phyloP scores from a whole-genome alignment of 371 early-diverging fungal species.

The Mortierella sp. region DNA sequence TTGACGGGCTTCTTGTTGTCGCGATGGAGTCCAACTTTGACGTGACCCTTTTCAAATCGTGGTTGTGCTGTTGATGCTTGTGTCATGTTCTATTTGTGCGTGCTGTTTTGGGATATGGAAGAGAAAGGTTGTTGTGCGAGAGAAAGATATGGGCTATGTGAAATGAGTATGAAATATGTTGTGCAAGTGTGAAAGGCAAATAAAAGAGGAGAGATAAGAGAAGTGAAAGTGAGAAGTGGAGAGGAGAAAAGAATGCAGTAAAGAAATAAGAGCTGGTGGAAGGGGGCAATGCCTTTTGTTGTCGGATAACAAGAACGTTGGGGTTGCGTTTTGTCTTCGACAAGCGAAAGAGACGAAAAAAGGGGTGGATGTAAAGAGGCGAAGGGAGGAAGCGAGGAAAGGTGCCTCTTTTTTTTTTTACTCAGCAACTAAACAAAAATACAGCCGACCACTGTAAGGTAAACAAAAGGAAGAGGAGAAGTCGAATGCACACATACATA shows the following conservation, averaged over 20 bases:
- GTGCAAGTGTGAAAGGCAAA: background rate
- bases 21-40: constrained; percentile 32
- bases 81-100: constrained; percentile 12
- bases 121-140: background rate
- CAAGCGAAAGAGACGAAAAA: background rate
- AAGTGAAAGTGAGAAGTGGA: background rate
- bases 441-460: background rate
- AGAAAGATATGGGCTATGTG: background rate
- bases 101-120: background rate
- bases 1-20: constrained; percentile 37
- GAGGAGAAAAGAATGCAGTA: background rate
- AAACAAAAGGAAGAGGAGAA: background rate
- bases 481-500: background rate
- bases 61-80: background rate
- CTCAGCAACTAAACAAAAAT: background rate
- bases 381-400: background rate
- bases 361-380: constrained; percentile 1
- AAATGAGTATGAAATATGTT: background rate
- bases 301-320: background rate
- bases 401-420: background rate
- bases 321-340: background rate
- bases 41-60: constrained; percentile 26
- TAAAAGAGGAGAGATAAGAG: background rate
- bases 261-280: background rate
- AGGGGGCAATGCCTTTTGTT: background rate